phyloP scores from a whole-genome alignment of 345 rosid genomes.

The Eucalyptus globulus region DNA sequence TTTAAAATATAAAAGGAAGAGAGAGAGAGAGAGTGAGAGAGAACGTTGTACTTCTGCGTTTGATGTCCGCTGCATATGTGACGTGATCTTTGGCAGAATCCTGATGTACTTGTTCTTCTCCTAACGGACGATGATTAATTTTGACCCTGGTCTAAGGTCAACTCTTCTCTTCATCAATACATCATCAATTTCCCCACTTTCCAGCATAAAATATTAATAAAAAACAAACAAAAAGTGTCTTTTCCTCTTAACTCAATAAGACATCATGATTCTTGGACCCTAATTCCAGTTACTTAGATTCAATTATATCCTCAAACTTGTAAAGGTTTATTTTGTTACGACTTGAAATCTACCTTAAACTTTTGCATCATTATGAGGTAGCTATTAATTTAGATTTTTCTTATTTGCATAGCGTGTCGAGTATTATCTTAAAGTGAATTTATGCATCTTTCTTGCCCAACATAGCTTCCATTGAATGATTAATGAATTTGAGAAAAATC shows the following conservation, averaged over 20 bases:
- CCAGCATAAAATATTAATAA: neutral
- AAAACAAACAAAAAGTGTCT: neutral
- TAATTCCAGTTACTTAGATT: neutral
- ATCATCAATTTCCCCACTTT: neutral
- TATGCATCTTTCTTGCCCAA: neutral
- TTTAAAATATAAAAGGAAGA: neutral
- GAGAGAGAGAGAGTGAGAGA: neutral
- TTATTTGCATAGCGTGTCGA: accelerated
- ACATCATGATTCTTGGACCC: neutral
- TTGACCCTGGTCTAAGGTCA: neutral
- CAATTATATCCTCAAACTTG: neutral
- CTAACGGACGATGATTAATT: neutral
- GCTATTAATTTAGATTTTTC: neutral
- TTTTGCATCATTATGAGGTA: accelerated
- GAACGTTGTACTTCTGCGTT: neutral
- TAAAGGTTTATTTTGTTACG: neutral
- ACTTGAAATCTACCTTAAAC: neutral
- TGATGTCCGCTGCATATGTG: neutral
- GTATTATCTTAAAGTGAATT: neutral
- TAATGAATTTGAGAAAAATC: neutral
- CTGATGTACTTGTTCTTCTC: neutral
- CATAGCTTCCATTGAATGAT: neutral
- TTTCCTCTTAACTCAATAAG: neutral
- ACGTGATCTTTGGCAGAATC: neutral
- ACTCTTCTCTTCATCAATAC: neutral